Evolutionary conservation across 2,329 filamentous ascomycete species (phyloP).

Genomic region (Albophoma yamanashiensis): DNA sequence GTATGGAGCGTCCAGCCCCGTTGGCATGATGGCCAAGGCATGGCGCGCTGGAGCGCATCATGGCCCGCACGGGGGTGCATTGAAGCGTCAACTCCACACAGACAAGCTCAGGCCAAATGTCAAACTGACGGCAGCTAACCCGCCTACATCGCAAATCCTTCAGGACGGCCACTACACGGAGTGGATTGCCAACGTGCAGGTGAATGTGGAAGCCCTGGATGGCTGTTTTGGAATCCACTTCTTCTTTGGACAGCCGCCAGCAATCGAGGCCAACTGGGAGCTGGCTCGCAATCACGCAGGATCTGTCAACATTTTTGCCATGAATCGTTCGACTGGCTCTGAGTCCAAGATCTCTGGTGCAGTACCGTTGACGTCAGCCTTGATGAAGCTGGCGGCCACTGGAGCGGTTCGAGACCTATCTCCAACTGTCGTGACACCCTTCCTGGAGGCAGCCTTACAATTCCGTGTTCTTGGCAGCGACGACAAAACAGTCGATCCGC

Average conservation of each 20-base stretch:
- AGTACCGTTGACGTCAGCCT: slow-evolving; percentile 38
- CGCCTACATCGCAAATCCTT: slow-evolving; percentile 19
- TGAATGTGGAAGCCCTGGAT: slow-evolving; percentile 47
- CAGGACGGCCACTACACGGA: slow-evolving; percentile 39
- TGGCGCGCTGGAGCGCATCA: background rate
- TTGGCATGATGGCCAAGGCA: slow-evolving; percentile 8
- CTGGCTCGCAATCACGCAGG: slow-evolving; percentile 47
- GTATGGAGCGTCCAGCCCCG: slow-evolving; percentile 22
- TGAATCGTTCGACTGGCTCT: slow-evolving; percentile 21
- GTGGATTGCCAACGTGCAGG: slow-evolving; percentile 58
- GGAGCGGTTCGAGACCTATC: slow-evolving; percentile 27
- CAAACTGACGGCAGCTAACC: slow-evolving; percentile 12
- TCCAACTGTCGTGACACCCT: slow-evolving; percentile 24
- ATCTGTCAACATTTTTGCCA: slow-evolving; percentile 45
- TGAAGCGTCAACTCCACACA: background rate
- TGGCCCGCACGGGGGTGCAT: background rate
- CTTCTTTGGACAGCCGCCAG: slow-evolving; percentile 49
- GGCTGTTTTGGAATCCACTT: slow-evolving; percentile 54
- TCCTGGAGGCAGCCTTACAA: slow-evolving; percentile 27
- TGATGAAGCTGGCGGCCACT: slow-evolving; percentile 30
- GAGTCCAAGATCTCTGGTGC: slow-evolving; percentile 33
- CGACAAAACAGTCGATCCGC: slow-evolving; percentile 13
- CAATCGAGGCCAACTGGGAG: slow-evolving; percentile 37
- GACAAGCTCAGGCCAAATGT: slow-evolving; percentile 12
- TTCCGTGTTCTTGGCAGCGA: slow-evolving; percentile 18